Evolutionary conservation across 306 rosid species (phyloP).

Genomic region (Vigna trinervia): DNA sequence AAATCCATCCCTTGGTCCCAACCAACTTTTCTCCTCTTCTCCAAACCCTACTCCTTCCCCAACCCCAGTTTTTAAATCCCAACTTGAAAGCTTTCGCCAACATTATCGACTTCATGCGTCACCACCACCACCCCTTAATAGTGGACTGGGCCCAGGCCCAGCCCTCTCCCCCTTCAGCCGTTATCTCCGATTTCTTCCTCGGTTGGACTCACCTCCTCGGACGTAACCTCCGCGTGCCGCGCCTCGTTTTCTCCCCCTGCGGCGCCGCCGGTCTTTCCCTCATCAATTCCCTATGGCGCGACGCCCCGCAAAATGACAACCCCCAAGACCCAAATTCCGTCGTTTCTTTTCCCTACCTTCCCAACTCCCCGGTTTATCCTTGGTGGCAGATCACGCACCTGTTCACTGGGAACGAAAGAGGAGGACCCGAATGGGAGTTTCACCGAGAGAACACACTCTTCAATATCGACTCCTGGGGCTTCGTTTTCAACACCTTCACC

Average conservation of each 20-base stretch:
- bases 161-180: constrained; percentile 42
- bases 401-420: background rate
- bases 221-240: constrained; percentile 42
- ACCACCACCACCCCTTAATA: constrained; percentile 48
- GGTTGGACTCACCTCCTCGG: constrained; percentile 65
- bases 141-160: constrained; percentile 49
- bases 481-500: constrained; percentile 51
- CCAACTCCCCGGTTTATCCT: constrained; percentile 52
- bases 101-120: constrained; percentile 25
- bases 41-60: constrained; percentile 47
- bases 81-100: constrained; percentile 20
- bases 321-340: background rate
- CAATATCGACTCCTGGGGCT: constrained; percentile 46
- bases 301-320: constrained; percentile 16
- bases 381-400: constrained; percentile 47
- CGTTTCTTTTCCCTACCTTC: constrained; percentile 47
- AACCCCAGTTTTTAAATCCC: background rate
- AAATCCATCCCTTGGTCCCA: constrained; percentile 40
- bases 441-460: background rate
- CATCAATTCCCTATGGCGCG: constrained; percentile 36
- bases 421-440: constrained; percentile 45
- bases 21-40: constrained; percentile 44
- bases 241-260: constrained; percentile 55
- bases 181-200: constrained; percentile 60
- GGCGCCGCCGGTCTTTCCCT: constrained; percentile 41